A percentile compares a stretch with the other conserved stretches of the same genome.
phyloP scores from a whole-genome alignment of 495 filamentous ascomycete species.

The Podospora australis region DNA sequence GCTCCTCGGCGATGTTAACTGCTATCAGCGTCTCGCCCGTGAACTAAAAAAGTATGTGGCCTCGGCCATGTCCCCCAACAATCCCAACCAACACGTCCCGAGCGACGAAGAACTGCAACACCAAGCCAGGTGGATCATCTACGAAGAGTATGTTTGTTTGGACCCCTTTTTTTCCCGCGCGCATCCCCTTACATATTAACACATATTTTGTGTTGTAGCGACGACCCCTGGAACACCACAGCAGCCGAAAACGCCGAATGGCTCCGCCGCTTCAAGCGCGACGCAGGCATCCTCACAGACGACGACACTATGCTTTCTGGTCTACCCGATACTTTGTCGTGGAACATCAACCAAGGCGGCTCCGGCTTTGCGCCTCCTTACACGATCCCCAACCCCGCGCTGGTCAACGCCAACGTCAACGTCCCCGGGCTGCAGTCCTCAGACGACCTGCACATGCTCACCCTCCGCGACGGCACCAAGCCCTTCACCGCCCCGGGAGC shows the following conservation, averaged over 20 bases:
- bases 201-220: too few species aligned
- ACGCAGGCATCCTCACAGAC: slow-evolving; percentile 47
- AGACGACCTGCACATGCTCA: slow-evolving; percentile 19
- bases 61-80: slow-evolving; percentile 44
- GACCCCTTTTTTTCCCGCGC: not conserved
- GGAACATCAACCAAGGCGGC: slow-evolving; percentile 37
- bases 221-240: slow-evolving; percentile 70
- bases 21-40: slow-evolving; percentile 42
- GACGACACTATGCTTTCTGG: slow-evolving; percentile 35
- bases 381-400: slow-evolving; percentile 26
- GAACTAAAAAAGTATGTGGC: slow-evolving; percentile 44
- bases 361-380: slow-evolving; percentile 46
- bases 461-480: slow-evolving; percentile 26
- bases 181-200: slow-evolving; percentile 15
- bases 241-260: slow-evolving; percentile 67
- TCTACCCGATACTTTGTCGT: slow-evolving; percentile 28
- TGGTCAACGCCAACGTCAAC: slow-evolving; percentile 12
- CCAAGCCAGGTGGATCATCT: slow-evolving; percentile 51
- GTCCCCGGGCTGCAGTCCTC: not conserved
- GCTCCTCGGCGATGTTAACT: slow-evolving; percentile 46
- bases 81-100: slow-evolving; percentile 46
- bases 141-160: slow-evolving; percentile 40
- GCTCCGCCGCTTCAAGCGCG: slow-evolving; percentile 63
- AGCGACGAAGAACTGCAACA: slow-evolving; percentile 48
- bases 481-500: slow-evolving; percentile 28